A percentile compares a stretch with the other conserved stretches of the same genome.
Conservation (phyloP, 208 protist genomes). For the Trypanosoma conorhini region DNA sequence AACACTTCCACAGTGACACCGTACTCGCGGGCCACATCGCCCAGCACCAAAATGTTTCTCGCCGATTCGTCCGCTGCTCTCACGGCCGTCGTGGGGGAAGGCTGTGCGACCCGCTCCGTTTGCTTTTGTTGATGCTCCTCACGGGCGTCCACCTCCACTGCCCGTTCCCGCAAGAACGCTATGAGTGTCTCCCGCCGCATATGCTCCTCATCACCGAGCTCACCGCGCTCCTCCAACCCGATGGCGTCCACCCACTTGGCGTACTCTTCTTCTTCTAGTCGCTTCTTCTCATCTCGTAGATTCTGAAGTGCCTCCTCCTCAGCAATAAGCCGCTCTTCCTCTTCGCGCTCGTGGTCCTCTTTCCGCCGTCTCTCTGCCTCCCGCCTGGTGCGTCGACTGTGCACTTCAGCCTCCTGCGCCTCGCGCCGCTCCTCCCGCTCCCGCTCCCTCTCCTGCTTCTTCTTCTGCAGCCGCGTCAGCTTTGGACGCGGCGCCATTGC, state of each 20-base stretch:
- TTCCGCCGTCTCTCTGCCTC: slow-evolving; percentile 19
- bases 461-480: slow-evolving; percentile 59
- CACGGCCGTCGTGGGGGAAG: neutral
- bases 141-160: slow-evolving; percentile 31
- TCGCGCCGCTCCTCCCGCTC: slow-evolving; percentile 51
- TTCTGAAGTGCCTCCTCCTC: slow-evolving; percentile 60
- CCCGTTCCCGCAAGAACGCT: slow-evolving; percentile 34
- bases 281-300: slow-evolving; percentile 59
- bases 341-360: slow-evolving; percentile 27
- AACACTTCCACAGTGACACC: slow-evolving; percentile 57
- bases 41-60: slow-evolving; percentile 58
- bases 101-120: neutral
- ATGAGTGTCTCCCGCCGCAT: slow-evolving; percentile 35
- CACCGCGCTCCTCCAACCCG: slow-evolving; percentile 64
- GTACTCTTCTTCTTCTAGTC: slow-evolving; percentile 65
- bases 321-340: slow-evolving; percentile 32
- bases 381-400: slow-evolving; percentile 21
- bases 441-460: slow-evolving; percentile 59
- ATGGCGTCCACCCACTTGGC: slow-evolving; percentile 63
- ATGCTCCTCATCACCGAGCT: slow-evolving; percentile 55
- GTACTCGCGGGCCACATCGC: slow-evolving; percentile 50
- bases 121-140: slow-evolving; percentile 6
- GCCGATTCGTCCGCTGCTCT: neutral
- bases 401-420: slow-evolving; percentile 18
- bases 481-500: slow-evolving; percentile 22